A percentile compares a stretch with the other conserved stretches of the same genome.
Conservation (phyloP, 1,284 basidiomycete genomes). For the Leccinum pachyderme region DNA sequence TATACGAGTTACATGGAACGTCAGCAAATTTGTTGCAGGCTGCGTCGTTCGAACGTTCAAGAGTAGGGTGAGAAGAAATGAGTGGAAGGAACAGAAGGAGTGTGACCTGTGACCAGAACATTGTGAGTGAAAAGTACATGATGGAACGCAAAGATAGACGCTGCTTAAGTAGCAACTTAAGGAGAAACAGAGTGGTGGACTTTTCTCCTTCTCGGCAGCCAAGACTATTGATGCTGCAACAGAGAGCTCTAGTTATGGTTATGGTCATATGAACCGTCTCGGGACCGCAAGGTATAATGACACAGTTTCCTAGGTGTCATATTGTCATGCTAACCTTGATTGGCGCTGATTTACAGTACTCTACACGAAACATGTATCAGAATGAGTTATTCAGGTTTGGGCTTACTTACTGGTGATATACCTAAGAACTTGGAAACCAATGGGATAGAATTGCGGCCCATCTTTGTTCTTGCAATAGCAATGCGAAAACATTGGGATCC, state of each 20-base stretch:
- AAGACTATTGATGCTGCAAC: background rate
- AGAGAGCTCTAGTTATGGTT: background rate
- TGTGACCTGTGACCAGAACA: slow-evolving; percentile 10
- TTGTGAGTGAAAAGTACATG: slow-evolving; percentile 1
- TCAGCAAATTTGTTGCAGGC: slow-evolving; percentile 53
- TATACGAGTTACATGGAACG: slow-evolving; percentile 45
- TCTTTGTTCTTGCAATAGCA: background rate
- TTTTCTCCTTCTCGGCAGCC: background rate
- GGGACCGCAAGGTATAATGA: background rate
- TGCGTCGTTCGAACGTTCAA: slow-evolving; percentile 10
- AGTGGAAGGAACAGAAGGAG: slow-evolving; percentile 24
- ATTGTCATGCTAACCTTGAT: background rate
- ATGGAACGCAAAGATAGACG: background rate
- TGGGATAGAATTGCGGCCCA: too few relatives aligned
- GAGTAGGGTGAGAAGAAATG: slow-evolving; percentile 14
- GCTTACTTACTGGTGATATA: background rate
- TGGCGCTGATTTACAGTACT: background rate
- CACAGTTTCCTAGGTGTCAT: background rate
- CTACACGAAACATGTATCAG: background rate
- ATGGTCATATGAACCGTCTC: background rate
- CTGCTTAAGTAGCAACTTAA: slow-evolving; percentile 3
- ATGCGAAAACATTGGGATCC: background rate
- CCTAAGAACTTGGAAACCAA: background rate
- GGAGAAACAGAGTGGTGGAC: background rate
- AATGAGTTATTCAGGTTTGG: background rate